Percentiles rank a stretch among this genome's conserved stretches.
Evolutionary conservation across 805 yeast genomes (phyloP).

Genomic region (Wickerhamiella shivajii): DNA sequence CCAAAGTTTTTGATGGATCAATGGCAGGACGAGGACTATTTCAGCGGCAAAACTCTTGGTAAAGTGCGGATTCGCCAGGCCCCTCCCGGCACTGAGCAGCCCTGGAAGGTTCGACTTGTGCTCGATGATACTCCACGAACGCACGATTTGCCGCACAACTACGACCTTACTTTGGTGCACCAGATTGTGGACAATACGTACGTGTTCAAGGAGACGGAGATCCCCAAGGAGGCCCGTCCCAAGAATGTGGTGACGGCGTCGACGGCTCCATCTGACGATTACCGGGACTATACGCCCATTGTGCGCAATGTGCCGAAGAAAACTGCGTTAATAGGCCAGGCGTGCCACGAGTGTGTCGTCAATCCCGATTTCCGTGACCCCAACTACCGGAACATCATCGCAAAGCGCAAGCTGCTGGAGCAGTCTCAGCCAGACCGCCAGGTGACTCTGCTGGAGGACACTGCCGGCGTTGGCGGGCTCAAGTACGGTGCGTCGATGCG

Average conservation of each 20-base stretch:
- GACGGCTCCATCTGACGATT: conserved; percentile 2
- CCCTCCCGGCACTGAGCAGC: conserved; percentile 8
- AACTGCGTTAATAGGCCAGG: conserved; percentile 73
- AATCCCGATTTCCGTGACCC: conserved; percentile 64
- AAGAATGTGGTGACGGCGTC: conserved; percentile 1
- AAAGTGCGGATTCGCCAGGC: conserved; percentile 49
- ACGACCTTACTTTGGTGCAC: conserved; percentile 65
- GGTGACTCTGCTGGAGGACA: conserved; percentile 58
- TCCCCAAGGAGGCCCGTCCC: conserved; percentile 26
- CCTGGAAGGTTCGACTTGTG: conserved; percentile 25
- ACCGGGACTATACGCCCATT: conserved; percentile 9
- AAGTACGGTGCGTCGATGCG: conserved; percentile 25
- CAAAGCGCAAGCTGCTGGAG: conserved; percentile 38
- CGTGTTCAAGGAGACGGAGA: conserved; percentile 76
- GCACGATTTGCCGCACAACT: conserved; percentile 62
- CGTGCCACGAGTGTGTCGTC: conserved; percentile 83
- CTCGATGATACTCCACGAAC: conserved; percentile 29
- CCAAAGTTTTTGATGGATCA: conserved; percentile 75
- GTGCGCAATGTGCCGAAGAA: conserved; percentile 50
- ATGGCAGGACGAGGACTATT: conserved; percentile 51
- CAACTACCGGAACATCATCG: conserved; percentile 50
- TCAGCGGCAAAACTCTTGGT: conserved; percentile 64
- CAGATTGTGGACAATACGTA: conserved; percentile 72
- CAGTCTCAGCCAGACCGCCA: conserved; percentile 30
- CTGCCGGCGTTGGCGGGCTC: conserved; percentile 52